Evolutionary conservation across 441 rosid species (phyloP).

Genomic region (Pelargonium australe): DNA sequence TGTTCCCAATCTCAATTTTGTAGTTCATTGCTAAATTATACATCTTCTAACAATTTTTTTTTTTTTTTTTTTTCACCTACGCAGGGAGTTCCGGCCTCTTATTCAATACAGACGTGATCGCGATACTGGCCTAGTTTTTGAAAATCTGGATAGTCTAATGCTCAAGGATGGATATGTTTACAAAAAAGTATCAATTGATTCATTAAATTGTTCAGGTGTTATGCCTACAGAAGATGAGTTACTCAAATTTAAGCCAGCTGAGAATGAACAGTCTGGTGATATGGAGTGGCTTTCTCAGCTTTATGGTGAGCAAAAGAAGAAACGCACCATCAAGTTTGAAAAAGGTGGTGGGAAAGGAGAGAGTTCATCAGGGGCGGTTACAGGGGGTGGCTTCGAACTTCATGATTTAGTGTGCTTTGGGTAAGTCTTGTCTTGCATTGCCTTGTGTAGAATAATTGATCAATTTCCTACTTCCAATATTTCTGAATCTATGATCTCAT

Average conservation of each 20-base stretch:
- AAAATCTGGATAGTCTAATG: conserved; percentile 77
- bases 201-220: conserved; percentile 60
- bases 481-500: conserved; percentile 19
- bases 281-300: conserved; percentile 82
- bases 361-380: conserved; percentile 42
- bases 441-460: conserved; percentile 17
- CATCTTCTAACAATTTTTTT: conserved; percentile 14
- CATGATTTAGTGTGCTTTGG: conserved; percentile 69
- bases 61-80: conserved; percentile 11
- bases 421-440: conserved; percentile 32
- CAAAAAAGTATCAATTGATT: conserved; percentile 72
- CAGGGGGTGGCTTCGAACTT: conserved; percentile 42
- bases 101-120: conserved; percentile 75
- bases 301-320: conserved; percentile 70
- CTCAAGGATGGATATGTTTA: conserved; percentile 79
- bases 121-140: conserved; percentile 57
- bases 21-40: conserved; percentile 8
- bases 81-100: conserved; percentile 85
- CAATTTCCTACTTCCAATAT: conserved; percentile 11
- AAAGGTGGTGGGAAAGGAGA: conserved; percentile 74
- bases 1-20: conserved; percentile 21
- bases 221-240: conserved; percentile 69
- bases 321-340: conserved; percentile 31
- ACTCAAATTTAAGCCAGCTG: conserved; percentile 65
- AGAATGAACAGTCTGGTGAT: conserved; percentile 52